Percentiles rank a stretch among this genome's conserved stretches.
Conservation (phyloP, 352 stramenopile genomes). For the Phytopythium aichiense region DNA sequence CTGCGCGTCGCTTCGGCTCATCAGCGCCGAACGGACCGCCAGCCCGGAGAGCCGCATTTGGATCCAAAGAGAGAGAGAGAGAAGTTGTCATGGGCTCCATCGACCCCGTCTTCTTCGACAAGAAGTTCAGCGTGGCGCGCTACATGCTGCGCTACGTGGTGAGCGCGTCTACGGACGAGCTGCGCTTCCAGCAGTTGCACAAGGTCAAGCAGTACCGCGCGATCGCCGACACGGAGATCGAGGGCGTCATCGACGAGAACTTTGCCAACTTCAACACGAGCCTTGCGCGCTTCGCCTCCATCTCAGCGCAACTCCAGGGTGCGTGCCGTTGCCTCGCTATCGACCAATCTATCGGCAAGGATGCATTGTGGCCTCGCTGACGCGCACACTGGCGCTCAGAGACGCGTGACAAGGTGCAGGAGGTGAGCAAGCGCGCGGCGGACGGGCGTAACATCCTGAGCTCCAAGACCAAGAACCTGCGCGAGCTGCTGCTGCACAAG, state of each 20-base stretch:
- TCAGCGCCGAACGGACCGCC: too few species aligned
- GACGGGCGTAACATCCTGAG: conserved; percentile 79
- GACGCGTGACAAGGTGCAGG: conserved; percentile 61
- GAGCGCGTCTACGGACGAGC: conserved; percentile 58
- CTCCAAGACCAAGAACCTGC: conserved; percentile 83
- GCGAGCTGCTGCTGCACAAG: conserved; percentile 74
- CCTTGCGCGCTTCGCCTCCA: conserved; percentile 70
- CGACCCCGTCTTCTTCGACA: conserved; percentile 78
- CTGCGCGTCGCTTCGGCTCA: conserved; percentile 3
- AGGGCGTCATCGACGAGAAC: conserved; percentile 78
- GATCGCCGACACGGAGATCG: conserved; percentile 76
- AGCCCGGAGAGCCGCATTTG: not conserved
- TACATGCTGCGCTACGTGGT: conserved; percentile 83
- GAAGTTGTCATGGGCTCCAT: conserved; percentile 46
- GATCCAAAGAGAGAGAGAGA: not conserved
- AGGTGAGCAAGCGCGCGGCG: conserved; percentile 60
- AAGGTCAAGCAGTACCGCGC: conserved; percentile 52
- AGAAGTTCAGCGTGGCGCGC: conserved; percentile 73
- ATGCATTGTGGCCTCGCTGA: not conserved
- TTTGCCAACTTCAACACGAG: conserved; percentile 85
- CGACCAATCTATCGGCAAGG: too few species aligned
- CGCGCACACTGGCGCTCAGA: conserved; percentile 19
- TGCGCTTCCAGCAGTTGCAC: conserved; percentile 63
- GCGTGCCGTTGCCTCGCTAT: not conserved
- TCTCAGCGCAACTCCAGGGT: conserved; percentile 80